phyloP scores from a whole-genome alignment of 2,329 filamentous ascomycete genomes.

The Penicillium glabrum region DNA sequence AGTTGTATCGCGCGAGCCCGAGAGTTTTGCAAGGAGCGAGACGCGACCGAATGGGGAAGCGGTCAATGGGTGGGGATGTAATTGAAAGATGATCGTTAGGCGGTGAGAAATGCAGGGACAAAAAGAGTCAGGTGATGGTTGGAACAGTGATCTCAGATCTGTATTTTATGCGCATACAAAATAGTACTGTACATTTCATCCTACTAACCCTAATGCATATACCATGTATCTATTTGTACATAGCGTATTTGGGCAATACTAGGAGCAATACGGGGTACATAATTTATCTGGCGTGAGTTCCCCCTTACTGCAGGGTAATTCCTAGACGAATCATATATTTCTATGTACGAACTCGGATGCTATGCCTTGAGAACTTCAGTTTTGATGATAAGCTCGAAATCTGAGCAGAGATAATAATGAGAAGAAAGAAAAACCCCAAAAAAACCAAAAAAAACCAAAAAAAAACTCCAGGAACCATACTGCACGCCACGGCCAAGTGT shows the following conservation, averaged over 20 bases:
- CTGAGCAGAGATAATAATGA: not conserved
- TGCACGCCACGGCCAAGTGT: not conserved
- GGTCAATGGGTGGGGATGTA: not conserved
- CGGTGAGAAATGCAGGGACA: conserved; percentile 1
- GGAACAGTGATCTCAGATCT: no score
- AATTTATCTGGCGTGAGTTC: not conserved
- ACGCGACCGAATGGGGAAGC: conserved; percentile 7
- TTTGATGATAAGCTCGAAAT: no score
- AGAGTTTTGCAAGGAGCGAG: conserved; percentile 16
- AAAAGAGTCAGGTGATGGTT: not conserved
- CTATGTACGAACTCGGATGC: not conserved
- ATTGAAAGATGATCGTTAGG: not conserved
- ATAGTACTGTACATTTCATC: no score
- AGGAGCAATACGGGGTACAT: not conserved
- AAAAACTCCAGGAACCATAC: not conserved
- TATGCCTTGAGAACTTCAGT: no score
- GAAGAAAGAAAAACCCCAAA: not conserved
- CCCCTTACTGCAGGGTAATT: not conserved
- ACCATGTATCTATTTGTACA: not conserved
- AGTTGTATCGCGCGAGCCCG: conserved; percentile 2
- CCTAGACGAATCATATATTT: not conserved
- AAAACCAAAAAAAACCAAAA: not conserved
- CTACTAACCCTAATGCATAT: no score
- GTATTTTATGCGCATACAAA: no score
- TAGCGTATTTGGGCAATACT: no score